These are phyloP conservation scores for Scleromitrula shiraiana DNA, from an alignment of 2,329 filamentous ascomycete genomes.

Conservation along the genomic window DNA sequence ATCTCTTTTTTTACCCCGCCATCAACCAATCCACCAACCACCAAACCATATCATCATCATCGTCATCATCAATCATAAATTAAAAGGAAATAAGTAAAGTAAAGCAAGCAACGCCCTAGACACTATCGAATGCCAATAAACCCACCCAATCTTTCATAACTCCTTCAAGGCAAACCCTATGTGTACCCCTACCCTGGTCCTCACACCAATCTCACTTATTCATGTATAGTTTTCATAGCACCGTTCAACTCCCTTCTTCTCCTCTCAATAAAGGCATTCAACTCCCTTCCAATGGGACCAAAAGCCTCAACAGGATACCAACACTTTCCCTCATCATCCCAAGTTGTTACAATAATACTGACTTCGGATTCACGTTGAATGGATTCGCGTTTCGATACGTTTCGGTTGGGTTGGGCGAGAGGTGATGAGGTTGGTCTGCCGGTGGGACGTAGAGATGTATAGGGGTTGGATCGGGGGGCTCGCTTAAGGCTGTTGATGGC, in stretches of 20 bases:
- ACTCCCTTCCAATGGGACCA: slow-evolving; percentile 7
- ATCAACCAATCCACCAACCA: neutral
- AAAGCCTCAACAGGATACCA: slow-evolving; percentile 11
- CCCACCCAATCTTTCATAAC: neutral
- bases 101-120: neutral
- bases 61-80: neutral
- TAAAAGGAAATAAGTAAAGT: neutral
- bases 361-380: slow-evolving; percentile 9
- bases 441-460: slow-evolving; percentile 1
- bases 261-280: slow-evolving; percentile 10
- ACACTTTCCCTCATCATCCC: slow-evolving; percentile 11
- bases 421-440: slow-evolving; percentile 7
- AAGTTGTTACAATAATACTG: slow-evolving; percentile 12
- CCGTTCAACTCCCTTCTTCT: slow-evolving; percentile 2
- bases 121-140: neutral
- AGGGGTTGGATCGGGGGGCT: slow-evolving; percentile 1
- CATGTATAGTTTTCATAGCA: neutral
- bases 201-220: neutral
- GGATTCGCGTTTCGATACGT: neutral
- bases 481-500: slow-evolving; percentile 8
- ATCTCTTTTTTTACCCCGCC: neutral
- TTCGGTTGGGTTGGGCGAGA: neutral
- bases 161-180: neutral
- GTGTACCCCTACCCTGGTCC: neutral
- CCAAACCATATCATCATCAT: neutral